phyloP scores from a whole-genome alignment of 306 rosid genomes.

The Luffa acutangula region DNA sequence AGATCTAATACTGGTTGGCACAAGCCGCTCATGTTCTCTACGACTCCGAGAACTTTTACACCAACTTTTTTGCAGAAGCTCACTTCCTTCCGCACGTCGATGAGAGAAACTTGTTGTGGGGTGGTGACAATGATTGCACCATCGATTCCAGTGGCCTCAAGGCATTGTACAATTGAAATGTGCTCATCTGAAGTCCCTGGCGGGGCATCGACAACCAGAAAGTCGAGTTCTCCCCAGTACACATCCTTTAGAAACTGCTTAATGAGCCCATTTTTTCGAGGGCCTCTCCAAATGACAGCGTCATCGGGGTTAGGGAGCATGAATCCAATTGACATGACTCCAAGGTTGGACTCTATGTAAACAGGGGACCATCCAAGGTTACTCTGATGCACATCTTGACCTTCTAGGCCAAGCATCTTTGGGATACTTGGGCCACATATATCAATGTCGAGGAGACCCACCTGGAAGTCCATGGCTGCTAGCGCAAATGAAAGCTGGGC shows the following conservation, averaged over 20 bases:
- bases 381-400: constrained; percentile 90
- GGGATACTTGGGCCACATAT: constrained; percentile 98
- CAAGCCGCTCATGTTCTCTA: constrained; percentile 91
- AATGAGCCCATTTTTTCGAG: constrained; percentile 79
- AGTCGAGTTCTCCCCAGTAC: constrained; percentile 88
- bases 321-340: constrained; percentile 90
- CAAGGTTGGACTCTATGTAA: constrained; percentile 83
- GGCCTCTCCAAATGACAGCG: constrained; percentile 85
- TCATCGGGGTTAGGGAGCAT: constrained; percentile 77
- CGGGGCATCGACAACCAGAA: constrained; percentile 86
- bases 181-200: constrained; percentile 97
- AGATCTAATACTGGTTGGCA: constrained; percentile 51
- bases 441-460: constrained; percentile 92
- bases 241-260: constrained; percentile 86
- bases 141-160: constrained; percentile 57
- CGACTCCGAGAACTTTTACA: constrained; percentile 70
- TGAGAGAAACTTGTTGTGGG: constrained; percentile 83
- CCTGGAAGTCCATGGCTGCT: constrained; percentile 77
- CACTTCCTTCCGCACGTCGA: constrained; percentile 82
- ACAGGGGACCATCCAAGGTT: constrained; percentile 98
- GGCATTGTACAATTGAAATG: constrained; percentile 74
- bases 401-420: constrained; percentile 90
- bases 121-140: constrained; percentile 94
- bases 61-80: constrained; percentile 83
- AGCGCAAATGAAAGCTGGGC: constrained; percentile 84